Percentiles rank a stretch among this genome's conserved stretches.
These are phyloP conservation scores for Sesbania bispinosa DNA, from an alignment of 306 rosid species.

Conservation along the genomic window DNA sequence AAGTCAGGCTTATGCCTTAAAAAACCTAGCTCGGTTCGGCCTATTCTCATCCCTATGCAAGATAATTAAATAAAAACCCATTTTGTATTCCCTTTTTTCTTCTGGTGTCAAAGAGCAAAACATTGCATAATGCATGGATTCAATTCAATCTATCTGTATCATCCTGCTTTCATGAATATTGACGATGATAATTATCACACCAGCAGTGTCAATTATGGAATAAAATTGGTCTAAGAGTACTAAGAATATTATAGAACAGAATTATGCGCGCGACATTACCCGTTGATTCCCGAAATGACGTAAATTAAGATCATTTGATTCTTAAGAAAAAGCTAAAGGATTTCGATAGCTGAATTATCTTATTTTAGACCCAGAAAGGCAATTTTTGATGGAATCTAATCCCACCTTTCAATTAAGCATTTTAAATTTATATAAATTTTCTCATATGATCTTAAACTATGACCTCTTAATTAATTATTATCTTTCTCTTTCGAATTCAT, in stretches of 20 bases:
- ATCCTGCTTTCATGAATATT: neutral
- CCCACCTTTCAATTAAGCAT: neutral
- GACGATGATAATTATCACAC: neutral
- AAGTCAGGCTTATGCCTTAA: too few relatives aligned
- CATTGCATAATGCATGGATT: slow-evolving; percentile 12
- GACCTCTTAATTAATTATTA: neutral
- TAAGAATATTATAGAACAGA: slow-evolving; percentile 10
- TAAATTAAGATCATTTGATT: slow-evolving; percentile 1
- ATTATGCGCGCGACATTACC: neutral
- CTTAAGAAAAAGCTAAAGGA: neutral
- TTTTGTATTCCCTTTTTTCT: slow-evolving; percentile 4
- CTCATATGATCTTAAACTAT: neutral
- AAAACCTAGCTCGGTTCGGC: too few relatives aligned
- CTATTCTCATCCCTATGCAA: too few relatives aligned
- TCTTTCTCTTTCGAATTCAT: neutral
- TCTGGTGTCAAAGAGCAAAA: neutral
- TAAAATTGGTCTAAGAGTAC: neutral
- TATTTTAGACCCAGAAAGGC: neutral
- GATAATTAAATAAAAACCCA: neutral
- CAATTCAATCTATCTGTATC: slow-evolving; percentile 12
- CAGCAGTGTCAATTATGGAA: slow-evolving; percentile 10
- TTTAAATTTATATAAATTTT: neutral
- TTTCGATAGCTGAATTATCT: neutral
- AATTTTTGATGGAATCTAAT: slow-evolving; percentile 16
- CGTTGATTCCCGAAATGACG: slow-evolving; percentile 15